Evolutionary conservation across 2,329 filamentous ascomycete species (phyloP).

Genomic region (Sporothrix euskadiensis): DNA sequence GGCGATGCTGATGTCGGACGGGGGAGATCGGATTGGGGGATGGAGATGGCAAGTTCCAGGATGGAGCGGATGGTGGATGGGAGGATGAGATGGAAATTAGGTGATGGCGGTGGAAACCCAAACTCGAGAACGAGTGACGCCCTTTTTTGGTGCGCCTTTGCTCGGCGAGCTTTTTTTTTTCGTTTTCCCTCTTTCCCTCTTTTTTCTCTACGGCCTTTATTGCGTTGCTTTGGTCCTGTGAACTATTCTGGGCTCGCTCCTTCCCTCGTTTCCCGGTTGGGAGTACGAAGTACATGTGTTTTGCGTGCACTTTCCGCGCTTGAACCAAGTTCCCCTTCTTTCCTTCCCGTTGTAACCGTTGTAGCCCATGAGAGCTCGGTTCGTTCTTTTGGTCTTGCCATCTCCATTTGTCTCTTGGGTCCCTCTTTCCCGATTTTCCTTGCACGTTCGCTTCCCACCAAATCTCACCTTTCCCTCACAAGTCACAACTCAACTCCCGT

Average conservation of each 20-base stretch:
- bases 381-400: background rate
- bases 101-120: slow-evolving; percentile 29
- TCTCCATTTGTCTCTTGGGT: background rate
- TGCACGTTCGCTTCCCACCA: background rate
- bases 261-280: slow-evolving; percentile 19
- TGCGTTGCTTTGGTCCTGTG: slow-evolving; percentile 23
- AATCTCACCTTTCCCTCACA: slow-evolving; percentile 4
- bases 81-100: slow-evolving; percentile 25
- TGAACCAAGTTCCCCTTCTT: slow-evolving; percentile 10
- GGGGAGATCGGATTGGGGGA: background rate
- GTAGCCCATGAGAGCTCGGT: background rate
- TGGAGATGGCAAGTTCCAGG: slow-evolving; percentile 20
- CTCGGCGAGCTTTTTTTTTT: slow-evolving; percentile 29
- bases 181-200: slow-evolving; percentile 23
- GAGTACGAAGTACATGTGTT: slow-evolving; percentile 19
- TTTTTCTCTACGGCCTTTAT: slow-evolving; percentile 24
- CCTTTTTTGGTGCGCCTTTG: slow-evolving; percentile 31
- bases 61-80: slow-evolving; percentile 26
- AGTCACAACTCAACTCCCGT: background rate
- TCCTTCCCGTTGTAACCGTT: slow-evolving; percentile 20
- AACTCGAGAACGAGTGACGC: slow-evolving; percentile 25
- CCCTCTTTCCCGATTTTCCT: slow-evolving; percentile 4
- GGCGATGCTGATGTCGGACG: slow-evolving; percentile 19
- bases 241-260: slow-evolving; percentile 29
- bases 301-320: slow-evolving; percentile 12